Conservation (phyloP, 1,284 basidiomycete genomes). For the Kalmanozyma brasiliensis region DNA sequence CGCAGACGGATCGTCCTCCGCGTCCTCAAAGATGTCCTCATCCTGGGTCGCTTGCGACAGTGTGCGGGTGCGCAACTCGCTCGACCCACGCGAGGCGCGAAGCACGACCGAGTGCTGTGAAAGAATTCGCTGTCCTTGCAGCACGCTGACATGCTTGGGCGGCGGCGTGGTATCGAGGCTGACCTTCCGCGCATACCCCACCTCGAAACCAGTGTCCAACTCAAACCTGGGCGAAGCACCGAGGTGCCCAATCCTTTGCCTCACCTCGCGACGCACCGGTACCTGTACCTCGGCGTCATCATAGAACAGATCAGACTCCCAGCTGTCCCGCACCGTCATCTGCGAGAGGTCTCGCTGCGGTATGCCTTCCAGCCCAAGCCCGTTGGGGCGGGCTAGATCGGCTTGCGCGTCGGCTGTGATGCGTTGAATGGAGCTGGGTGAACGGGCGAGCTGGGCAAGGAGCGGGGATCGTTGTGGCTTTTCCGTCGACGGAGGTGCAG, state of each 20-base stretch:
- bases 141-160: conserved; percentile 38
- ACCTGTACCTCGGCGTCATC: conserved; percentile 44
- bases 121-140: conserved; percentile 38
- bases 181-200: conserved; percentile 46
- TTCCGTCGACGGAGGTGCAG: conserved; percentile 31
- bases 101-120: conserved; percentile 48
- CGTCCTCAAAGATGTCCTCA: conserved; percentile 55
- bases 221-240: conserved; percentile 58
- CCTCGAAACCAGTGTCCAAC: conserved; percentile 48
- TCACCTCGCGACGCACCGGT: conserved; percentile 51
- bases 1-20: conserved; percentile 43
- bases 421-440: conserved; percentile 18
- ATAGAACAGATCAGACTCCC: conserved; percentile 56
- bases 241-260: conserved; percentile 57
- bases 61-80: conserved; percentile 14
- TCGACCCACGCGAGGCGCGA: conserved; percentile 8
- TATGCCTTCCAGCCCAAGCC: conserved; percentile 45
- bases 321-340: conserved; percentile 53
- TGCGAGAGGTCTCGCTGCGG: conserved; percentile 37
- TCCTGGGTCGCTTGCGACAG: conserved; percentile 6
- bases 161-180: conserved; percentile 27
- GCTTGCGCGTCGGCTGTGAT: conserved; percentile 10
- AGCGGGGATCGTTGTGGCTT: conserved; percentile 34
- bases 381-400: conserved; percentile 24
- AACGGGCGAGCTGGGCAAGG: conserved; percentile 23